These are phyloP conservation scores for Phytopythium chamaehyphon DNA, from an alignment of 352 stramenopile species.

Conservation along the genomic window DNA sequence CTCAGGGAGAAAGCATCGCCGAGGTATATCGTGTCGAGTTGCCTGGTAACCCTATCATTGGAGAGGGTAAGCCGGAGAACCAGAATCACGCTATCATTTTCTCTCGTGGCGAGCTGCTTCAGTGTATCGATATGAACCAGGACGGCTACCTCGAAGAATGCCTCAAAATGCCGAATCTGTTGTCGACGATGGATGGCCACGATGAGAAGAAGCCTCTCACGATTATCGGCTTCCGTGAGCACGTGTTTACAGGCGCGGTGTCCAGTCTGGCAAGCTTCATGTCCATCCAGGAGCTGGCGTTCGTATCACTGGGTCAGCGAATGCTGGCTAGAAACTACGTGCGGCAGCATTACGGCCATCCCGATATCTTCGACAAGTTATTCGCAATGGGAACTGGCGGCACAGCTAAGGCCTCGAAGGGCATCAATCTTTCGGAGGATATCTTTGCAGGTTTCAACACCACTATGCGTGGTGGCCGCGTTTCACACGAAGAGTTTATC, in stretches of 20 bases:
- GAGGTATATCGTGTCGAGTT: slow-evolving; percentile 84
- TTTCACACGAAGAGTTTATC: slow-evolving; percentile 83
- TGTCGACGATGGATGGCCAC: slow-evolving; percentile 77
- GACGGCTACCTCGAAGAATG: slow-evolving; percentile 82
- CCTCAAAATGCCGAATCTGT: slow-evolving; percentile 82
- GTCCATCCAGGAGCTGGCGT: slow-evolving; percentile 83
- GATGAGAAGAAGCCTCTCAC: slow-evolving; percentile 65
- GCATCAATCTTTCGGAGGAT: slow-evolving; percentile 85
- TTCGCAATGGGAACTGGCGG: slow-evolving; percentile 80
- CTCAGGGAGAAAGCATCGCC: slow-evolving; percentile 67
- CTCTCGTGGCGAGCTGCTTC: slow-evolving; percentile 76
- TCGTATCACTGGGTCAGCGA: slow-evolving; percentile 78
- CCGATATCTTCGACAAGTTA: slow-evolving; percentile 86
- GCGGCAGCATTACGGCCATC: slow-evolving; percentile 83
- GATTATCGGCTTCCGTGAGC: slow-evolving; percentile 84
- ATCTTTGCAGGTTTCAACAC: slow-evolving; percentile 88
- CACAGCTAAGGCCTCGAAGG: slow-evolving; percentile 80
- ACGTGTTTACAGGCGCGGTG: slow-evolving; percentile 80
- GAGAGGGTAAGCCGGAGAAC: slow-evolving; percentile 88
- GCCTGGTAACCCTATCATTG: slow-evolving; percentile 77
- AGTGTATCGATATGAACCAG: slow-evolving; percentile 92
- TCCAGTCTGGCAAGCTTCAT: slow-evolving; percentile 85
- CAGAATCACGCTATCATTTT: slow-evolving; percentile 89
- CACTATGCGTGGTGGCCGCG: slow-evolving; percentile 63
- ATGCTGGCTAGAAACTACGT: slow-evolving; percentile 77